Base-by-base conservation (phyloP, 495 filamentous ascomycete genomes). In the Hyaloscypha finlandica region DNA sequence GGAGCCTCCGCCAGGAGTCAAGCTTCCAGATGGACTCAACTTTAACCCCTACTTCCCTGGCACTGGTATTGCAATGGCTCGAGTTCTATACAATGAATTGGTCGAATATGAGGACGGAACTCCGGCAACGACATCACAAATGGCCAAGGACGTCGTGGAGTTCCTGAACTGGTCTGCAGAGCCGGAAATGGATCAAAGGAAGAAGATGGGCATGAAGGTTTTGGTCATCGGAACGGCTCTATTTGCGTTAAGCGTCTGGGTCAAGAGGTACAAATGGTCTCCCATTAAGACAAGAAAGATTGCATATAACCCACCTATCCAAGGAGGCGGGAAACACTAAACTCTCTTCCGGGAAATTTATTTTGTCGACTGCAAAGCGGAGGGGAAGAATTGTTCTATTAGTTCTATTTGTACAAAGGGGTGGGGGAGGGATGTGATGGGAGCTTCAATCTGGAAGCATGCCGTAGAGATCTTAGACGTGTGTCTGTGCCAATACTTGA, bases 31-130 rank as follows among this genome's bases (percentile, higher is more conserved):
- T 66, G 95, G 95, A 69, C 88, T 99, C 77, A 96, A 98, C 86
- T 99, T 99, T 87, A 99, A 99, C 87, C 95, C 95, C 32, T 99
- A 97, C 84, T 99, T 99, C 88, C 95, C 95, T 60, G 96, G 96
- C 72, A 98, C 95, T 69, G 95, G 93, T 73, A 99, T 99, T 79
- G 96, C 91, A 73, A 99, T 99, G 96, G 93, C 90, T 73, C 94
- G 96, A 84, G 94, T 97, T 64, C 87, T 99, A 54, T 99, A 94
- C 81, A 94, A 99, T 72, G 96, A 94, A 64, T 81, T 99, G 35
- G 96, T 99, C 63, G 96, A 99, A 75, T 99, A 99, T 84, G 96
- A 99, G 78, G 96, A 99, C 71, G 92, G 88, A 64, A 98, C 96
- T 37, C 90, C 93, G 58, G 96, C 96, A 35, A 89, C 93, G 71